These are phyloP conservation scores for Daphne laureola DNA, from an alignment of 441 rosid species.

Conservation along the genomic window DNA sequence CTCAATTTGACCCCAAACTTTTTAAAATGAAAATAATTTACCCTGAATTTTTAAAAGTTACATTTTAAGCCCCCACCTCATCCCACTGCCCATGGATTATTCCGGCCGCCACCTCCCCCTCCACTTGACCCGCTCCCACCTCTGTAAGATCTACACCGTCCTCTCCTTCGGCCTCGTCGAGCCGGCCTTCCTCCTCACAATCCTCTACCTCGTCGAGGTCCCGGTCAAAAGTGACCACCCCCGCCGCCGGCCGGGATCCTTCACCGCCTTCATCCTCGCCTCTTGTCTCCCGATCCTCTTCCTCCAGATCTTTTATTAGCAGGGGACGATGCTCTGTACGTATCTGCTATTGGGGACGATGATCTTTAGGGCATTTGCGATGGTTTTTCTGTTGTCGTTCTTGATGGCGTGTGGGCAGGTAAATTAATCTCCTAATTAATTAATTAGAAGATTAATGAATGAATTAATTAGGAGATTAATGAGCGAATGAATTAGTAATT, in stretches of 20 bases:
- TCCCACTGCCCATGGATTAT: no score
- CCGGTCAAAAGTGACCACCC: slow-evolving; percentile 32
- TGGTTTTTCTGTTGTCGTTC: slow-evolving; percentile 25
- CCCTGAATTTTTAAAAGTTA: no score
- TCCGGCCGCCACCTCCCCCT: slow-evolving; percentile 9
- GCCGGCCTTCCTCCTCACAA: slow-evolving; percentile 41
- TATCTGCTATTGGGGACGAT: slow-evolving; percentile 31
- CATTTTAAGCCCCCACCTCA: no score
- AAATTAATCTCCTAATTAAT: no score
- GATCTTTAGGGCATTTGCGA: slow-evolving; percentile 30
- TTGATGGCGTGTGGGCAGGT: slow-evolving; percentile 28
- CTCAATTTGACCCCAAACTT: no score
- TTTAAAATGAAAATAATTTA: no score
- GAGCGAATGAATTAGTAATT: no score
- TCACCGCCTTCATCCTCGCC: slow-evolving; percentile 18
- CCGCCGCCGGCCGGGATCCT: slow-evolving; percentile 18
- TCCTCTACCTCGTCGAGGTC: slow-evolving; percentile 40
- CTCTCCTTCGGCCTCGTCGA: slow-evolving; percentile 43
- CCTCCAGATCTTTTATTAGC: slow-evolving; percentile 20
- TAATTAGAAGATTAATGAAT: no score
- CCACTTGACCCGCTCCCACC: slow-evolving; percentile 11
- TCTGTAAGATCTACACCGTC: slow-evolving; percentile 32
- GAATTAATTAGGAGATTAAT: no score
- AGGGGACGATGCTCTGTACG: slow-evolving; percentile 25
- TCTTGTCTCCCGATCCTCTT: slow-evolving; percentile 32